Base-by-base conservation (phyloP, 352 stramenopile species). In the Hyaloperonospora brassicae region DNA sequence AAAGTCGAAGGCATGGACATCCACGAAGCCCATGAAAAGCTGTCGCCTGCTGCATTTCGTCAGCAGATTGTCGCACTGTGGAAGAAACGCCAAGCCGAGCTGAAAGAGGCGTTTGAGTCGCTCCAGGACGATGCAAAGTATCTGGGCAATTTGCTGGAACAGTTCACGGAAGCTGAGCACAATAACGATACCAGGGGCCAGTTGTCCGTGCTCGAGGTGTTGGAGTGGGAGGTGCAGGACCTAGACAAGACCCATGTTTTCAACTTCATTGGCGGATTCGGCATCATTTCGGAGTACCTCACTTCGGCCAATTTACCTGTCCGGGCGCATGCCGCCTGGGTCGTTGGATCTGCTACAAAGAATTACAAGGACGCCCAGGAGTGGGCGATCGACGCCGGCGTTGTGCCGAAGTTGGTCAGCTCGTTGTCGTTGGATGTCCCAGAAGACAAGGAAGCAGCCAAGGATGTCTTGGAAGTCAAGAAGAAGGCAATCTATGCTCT, bases 141-240 rank as follows among this genome's bases (percentile, higher is more conserved):
- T 64, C 44, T 91, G 14, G 73, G 68, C 30, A 73, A 73, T 56
- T 60, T 93, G n/a, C 58, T 93, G 5, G 73, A 87, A n/a, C 61
- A 88, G 50, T 75, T 89, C 30, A 68, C 68, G 31, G 70, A 82
- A 25, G 79, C 80, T 13, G 75, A 87, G 25, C 55, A 74, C 35
- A 73, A 73, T 3, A 69, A 59, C 5, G 66, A 81, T 49, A 68
- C 50, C 1, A 57, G 67, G 12, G 76, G 68, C 2, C 76, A 87
- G 52, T 22, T 91, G 5, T 65, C 68, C 21, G 67, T 78, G 36
- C 65, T 93, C 0, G 74, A 88, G 39, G 66, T 87, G 38, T 57
- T 93, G 6, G 83, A 93, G 59, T 93, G 77, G 75, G 83, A 93
- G 61, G 80, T 93, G n/a, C 77, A 91, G 56, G 83, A 93, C 56